Evolutionary conservation across 371 early-diverging fungal species (phyloP).

Genomic region (Mucor velutinosus): DNA sequence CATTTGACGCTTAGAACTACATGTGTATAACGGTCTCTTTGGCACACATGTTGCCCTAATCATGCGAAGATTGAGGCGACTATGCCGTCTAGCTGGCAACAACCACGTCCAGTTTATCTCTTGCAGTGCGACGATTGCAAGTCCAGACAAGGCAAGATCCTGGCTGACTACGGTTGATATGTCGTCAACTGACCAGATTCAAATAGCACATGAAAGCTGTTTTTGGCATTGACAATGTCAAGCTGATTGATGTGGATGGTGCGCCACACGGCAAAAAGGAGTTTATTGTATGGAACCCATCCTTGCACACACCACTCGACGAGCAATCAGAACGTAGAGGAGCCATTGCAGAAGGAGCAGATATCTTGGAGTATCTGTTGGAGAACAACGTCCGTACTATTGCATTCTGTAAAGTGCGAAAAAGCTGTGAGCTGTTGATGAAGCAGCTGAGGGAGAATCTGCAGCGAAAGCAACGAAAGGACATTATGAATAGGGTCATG

Average conservation of each 20-base stretch:
- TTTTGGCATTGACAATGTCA: constrained; percentile 38
- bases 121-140: constrained; percentile 59
- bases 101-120: constrained; percentile 57
- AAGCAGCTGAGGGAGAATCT: constrained; percentile 44
- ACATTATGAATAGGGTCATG: constrained; percentile 39
- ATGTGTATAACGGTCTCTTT: constrained; percentile 69
- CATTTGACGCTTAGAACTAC: constrained; percentile 55
- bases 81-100: constrained; percentile 57
- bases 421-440: constrained; percentile 52
- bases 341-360: constrained; percentile 35
- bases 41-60: constrained; percentile 72
- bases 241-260: constrained; percentile 39
- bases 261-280: constrained; percentile 47
- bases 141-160: constrained; percentile 51
- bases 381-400: constrained; percentile 44
- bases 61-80: constrained; percentile 64
- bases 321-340: constrained; percentile 18
- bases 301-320: constrained; percentile 17
- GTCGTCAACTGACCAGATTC: not conserved
- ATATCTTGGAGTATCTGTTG: constrained; percentile 41
- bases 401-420: constrained; percentile 56
- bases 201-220: constrained; percentile 46
- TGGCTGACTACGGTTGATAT: not conserved
- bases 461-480: constrained; percentile 22
- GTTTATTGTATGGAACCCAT: constrained; percentile 49